Percentiles rank a stretch among this genome's conserved stretches.
Evolutionary conservation across 257 asterid genomes (phyloP).

Genomic region (Capsicum pubescens): DNA sequence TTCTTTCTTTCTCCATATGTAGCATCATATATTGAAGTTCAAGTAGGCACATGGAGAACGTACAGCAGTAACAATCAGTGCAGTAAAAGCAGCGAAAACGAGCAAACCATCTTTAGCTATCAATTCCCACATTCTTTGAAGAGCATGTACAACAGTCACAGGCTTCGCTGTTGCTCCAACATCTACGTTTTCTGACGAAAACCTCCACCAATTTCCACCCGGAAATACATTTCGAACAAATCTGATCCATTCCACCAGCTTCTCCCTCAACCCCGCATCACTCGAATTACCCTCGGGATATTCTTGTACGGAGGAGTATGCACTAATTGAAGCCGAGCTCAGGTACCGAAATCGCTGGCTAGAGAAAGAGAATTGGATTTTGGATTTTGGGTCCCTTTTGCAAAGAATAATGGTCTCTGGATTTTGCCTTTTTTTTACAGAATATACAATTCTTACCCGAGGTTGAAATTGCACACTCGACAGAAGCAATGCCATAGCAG

Average conservation of each 20-base stretch:
- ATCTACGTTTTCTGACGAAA: constrained; percentile 58
- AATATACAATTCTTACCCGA: neutral
- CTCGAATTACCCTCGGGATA: constrained; percentile 36
- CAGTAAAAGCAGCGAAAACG: constrained; percentile 68
- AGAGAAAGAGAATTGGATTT: constrained; percentile 34
- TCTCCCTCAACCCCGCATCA: constrained; percentile 32
- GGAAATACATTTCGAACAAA: constrained; percentile 57
- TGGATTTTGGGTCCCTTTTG: constrained; percentile 24
- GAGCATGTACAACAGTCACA: constrained; percentile 82
- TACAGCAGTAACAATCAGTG: constrained; percentile 85
- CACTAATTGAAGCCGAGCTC: constrained; percentile 61
- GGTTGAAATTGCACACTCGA: constrained; percentile 28
- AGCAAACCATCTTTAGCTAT: constrained; percentile 86
- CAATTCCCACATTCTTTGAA: constrained; percentile 84
- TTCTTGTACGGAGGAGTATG: constrained; percentile 42
- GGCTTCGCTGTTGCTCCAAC: constrained; percentile 70
- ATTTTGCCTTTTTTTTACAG: neutral
- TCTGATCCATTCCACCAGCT: constrained; percentile 58
- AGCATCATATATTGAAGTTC: neutral
- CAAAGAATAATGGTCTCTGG: neutral
- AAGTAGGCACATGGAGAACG: constrained; percentile 36
- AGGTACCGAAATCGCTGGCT: constrained; percentile 37
- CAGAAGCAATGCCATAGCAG: constrained; percentile 29
- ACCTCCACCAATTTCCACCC: constrained; percentile 95
- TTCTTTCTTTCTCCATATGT: no score